phyloP scores from a whole-genome alignment of 768 basidiomycete genomes.

The Panus rudis region DNA sequence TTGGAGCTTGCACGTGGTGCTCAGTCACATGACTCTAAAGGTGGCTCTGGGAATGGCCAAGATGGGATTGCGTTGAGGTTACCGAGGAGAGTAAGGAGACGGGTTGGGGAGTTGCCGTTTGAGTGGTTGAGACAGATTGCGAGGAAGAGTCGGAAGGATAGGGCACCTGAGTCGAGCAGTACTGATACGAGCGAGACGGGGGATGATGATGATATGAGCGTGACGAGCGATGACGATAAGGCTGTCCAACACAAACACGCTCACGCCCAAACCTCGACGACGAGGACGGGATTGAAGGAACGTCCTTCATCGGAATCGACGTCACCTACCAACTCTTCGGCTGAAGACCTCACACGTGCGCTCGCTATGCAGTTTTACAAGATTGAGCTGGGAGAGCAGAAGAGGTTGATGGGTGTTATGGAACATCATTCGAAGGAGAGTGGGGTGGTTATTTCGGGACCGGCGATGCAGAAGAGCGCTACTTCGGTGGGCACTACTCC shows the following conservation, averaged over 20 bases:
- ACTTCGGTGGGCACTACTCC: neutral
- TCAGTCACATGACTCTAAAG: too few relatives aligned
- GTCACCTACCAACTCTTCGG: slow-evolving; percentile 17
- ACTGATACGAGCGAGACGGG: slow-evolving; percentile 6
- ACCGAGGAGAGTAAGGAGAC: slow-evolving; percentile 31
- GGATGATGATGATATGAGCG: slow-evolving; percentile 14
- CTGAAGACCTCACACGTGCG: slow-evolving; percentile 61
- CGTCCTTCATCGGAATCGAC: neutral
- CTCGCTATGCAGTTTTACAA: slow-evolving; percentile 92
- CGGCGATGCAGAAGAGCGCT: neutral
- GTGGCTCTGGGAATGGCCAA: slow-evolving; percentile 25
- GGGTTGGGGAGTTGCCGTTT: slow-evolving; percentile 69
- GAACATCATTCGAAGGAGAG: slow-evolving; percentile 76
- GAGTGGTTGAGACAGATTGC: slow-evolving; percentile 74
- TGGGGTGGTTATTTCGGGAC: slow-evolving; percentile 9
- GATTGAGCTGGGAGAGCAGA: slow-evolving; percentile 88
- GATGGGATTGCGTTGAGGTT: slow-evolving; percentile 76
- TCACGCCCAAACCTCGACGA: too few relatives aligned
- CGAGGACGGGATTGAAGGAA: neutral
- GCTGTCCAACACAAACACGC: neutral
- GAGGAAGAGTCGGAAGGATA: slow-evolving; percentile 32
- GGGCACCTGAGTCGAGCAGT: slow-evolving; percentile 6
- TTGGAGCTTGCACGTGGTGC: slow-evolving; percentile 61
- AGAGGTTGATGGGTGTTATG: slow-evolving; percentile 85
- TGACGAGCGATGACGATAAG: slow-evolving; percentile 6